A percentile compares a stretch with the other conserved stretches of the same genome.
Conservation (phyloP, 179 eudicot genomes). For the Corrigiola litoralis region DNA sequence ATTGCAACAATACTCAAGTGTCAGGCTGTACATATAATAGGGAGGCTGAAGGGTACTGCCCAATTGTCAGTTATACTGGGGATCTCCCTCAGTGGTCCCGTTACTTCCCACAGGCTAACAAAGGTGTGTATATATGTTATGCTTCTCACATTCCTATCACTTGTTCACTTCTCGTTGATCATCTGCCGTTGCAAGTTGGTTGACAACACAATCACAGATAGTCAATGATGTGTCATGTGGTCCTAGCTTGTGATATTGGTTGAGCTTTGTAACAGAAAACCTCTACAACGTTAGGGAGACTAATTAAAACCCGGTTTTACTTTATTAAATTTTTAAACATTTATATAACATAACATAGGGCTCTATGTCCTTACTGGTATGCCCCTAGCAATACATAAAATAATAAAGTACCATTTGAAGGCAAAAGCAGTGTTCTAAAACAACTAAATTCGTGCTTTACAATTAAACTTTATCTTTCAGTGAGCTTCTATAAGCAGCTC, state of each 20-base stretch:
- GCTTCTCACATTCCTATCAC: neutral
- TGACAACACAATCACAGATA: no score
- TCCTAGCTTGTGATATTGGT: neutral
- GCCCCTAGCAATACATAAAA: neutral
- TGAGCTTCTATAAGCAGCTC: no score
- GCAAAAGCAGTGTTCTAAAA: no score
- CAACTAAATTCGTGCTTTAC: no score
- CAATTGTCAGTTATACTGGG: slow-evolving; percentile 70
- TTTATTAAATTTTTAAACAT: no score
- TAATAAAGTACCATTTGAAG: no score
- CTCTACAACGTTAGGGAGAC: neutral
- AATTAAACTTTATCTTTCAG: no score
- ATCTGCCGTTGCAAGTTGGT: neutral
- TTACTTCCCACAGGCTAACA: slow-evolving; percentile 90
- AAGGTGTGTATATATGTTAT: slow-evolving; percentile 45
- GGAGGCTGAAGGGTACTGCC: slow-evolving; percentile 99
- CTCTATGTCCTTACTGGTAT: neutral
- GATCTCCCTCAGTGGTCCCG: slow-evolving; percentile 97
- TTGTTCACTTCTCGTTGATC: neutral
- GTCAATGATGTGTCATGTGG: neutral
- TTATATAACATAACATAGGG: neutral
- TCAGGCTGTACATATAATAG: slow-evolving; percentile 97
- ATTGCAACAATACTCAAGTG: slow-evolving; percentile 84
- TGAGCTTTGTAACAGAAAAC: neutral
- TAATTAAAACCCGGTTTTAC: no score